A percentile compares a stretch with the other conserved stretches of the same genome.
Evolutionary conservation across 257 asterid genomes (phyloP).

Genomic region (Solanum microdontum): DNA sequence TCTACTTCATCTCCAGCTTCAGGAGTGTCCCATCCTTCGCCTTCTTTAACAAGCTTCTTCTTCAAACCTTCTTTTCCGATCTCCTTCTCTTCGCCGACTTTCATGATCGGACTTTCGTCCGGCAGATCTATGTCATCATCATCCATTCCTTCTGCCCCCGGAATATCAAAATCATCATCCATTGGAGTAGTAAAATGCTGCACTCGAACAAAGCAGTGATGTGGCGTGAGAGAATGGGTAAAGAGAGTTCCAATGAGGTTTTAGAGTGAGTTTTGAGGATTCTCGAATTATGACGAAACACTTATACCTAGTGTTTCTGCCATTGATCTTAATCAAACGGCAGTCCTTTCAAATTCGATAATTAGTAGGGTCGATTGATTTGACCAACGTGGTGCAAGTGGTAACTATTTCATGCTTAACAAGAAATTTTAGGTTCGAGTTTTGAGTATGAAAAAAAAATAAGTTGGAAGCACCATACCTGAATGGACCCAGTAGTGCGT

Average conservation of each 20-base stretch:
- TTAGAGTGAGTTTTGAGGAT: not conserved
- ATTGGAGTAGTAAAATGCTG: not conserved
- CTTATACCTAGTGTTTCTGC: not conserved
- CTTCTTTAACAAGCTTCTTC: constrained; percentile 64
- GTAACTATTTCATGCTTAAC: no score
- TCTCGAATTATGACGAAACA: not conserved
- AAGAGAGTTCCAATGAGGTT: not conserved
- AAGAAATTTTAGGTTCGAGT: no score
- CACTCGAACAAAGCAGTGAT: not conserved
- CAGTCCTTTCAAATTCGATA: not conserved
- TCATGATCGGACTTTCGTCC: constrained; percentile 31
- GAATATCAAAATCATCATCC: constrained; percentile 60
- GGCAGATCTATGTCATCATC: constrained; percentile 55
- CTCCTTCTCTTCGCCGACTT: constrained; percentile 69
- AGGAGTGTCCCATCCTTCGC: constrained; percentile 67
- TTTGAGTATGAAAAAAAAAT: no score
- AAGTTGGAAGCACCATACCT: no score
- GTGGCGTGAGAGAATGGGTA: not conserved
- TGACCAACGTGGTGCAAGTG: no score
- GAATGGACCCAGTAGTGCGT: no score
- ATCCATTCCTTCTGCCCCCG: constrained; percentile 35
- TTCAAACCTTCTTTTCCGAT: constrained; percentile 48
- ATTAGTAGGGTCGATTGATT: not conserved
- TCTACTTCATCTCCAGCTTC: constrained; percentile 49
- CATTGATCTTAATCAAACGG: not conserved